A percentile compares a stretch with the other conserved stretches of the same genome.
These are phyloP conservation scores for Bondarzewia mesenterica DNA, from an alignment of 1,284 basidiomycete species.

Conservation along the genomic window DNA sequence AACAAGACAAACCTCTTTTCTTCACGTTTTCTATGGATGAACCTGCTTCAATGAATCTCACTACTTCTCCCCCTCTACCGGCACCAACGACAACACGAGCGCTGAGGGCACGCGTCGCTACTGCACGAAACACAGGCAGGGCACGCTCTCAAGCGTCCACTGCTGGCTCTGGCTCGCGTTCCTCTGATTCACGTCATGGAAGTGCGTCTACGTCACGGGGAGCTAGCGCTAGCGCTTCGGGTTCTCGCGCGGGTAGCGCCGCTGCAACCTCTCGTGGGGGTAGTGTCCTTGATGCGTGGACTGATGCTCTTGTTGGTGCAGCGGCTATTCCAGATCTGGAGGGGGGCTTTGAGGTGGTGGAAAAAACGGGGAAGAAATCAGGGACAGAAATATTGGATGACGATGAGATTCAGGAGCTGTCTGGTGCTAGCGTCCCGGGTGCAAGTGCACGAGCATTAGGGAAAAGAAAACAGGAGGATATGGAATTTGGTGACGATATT, in stretches of 20 bases:
- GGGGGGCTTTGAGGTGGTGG: background rate
- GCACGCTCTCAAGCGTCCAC: background rate
- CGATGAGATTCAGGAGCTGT: too few relatives aligned
- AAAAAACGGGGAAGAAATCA: too few relatives aligned
- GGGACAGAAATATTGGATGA: too few relatives aligned
- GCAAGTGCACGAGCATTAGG: background rate
- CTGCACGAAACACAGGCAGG: background rate
- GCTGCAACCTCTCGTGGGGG: too few relatives aligned
- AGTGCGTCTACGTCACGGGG: background rate
- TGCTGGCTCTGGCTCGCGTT: background rate
- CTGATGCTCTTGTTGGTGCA: background rate
- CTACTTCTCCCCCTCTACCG: background rate
- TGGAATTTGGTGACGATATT: background rate
- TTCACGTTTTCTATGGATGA: too few relatives aligned
- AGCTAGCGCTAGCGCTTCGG: background rate
- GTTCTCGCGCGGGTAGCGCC: background rate
- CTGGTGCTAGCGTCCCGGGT: background rate
- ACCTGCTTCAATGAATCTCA: too few relatives aligned
- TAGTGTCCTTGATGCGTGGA: background rate
- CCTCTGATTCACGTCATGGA: background rate
- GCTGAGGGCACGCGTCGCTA: background rate
- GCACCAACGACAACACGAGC: background rate
- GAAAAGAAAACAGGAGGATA: background rate
- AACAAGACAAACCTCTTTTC: too few relatives aligned
- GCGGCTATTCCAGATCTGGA: background rate